Base-by-base conservation (phyloP, 2,329 filamentous ascomycete species). In the Parascedosporium putredinis region DNA sequence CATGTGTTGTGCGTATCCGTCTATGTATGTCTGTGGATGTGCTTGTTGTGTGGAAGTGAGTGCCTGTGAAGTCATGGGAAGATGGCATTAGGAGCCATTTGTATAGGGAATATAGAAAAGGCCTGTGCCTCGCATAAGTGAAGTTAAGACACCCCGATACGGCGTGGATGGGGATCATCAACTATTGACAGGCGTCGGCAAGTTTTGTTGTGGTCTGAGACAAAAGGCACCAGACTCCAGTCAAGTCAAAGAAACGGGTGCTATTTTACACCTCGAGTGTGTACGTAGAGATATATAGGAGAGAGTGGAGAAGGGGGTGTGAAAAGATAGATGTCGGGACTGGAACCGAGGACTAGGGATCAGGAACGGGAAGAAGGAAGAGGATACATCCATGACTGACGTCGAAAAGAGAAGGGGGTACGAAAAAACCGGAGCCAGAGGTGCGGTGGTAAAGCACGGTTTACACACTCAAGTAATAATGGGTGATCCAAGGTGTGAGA, bases 141-240 rank as follows among this genome's bases (percentile, higher is more conserved):
- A 29, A 45, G 38, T 16, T 22, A 42, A 20, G 38, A 42, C 38
- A 42, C 20, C 38, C 42, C 23, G 27, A 45, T 25, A 23, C 22
- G 23, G 22, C 42, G 22, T 27, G 42, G 42, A 23, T 14, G 42
- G 42, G 20, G 42, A 45, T 45, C 42, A 45, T 45, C 24, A 14
- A 45, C 24, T 23, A 45, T 27, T 25, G 23, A 45, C 42, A 29
- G 42, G 20, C 22, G 23, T 14, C 42, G 27, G 42, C 12, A 45
- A 45, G 42, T 20, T n/a, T 45, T 45, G 42, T 25, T 42, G 38
- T 42, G 38, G 38, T 42, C 38, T 20, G 38, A 42, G 38, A 42
- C 38, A 42, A 20, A 18, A 16, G 38, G 20, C 20, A 20, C 38
- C 38, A 42, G n/a, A 42, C 18, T 24, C 16, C 38, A 42, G 16